These are phyloP conservation scores for Paecilomyces dactylethromorphus DNA, from an alignment of 2,329 filamentous ascomycete genomes.

Conservation along the genomic window DNA sequence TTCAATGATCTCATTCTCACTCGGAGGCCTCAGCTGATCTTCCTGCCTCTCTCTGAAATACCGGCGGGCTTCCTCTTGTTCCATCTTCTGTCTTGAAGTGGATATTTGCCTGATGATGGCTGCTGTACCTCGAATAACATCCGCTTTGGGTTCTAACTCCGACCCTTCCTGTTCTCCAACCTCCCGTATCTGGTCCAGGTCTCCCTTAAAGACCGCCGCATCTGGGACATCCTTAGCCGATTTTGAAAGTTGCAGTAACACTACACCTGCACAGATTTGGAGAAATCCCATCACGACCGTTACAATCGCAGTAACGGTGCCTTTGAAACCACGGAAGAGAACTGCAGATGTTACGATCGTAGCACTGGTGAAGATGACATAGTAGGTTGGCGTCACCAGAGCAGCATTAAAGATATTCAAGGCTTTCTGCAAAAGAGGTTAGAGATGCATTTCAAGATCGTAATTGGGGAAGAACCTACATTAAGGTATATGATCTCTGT, in stretches of 20 bases:
- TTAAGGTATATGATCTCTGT: conserved; percentile 96
- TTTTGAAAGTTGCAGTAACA: conserved; percentile 92
- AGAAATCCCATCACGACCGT: conserved; percentile 92
- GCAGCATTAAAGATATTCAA: conserved; percentile 95
- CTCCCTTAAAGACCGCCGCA: conserved; percentile 81
- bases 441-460: neutral
- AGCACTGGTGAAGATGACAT: conserved; percentile 94
- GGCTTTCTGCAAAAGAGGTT: conserved; percentile 66
- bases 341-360: conserved; percentile 93
- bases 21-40: conserved; percentile 66
- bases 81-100: conserved; percentile 65
- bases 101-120: conserved; percentile 83
- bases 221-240: conserved; percentile 97
- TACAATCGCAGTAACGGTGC: conserved; percentile 69
- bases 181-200: conserved; percentile 90
- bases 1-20: conserved; percentile 74
- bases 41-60: conserved; percentile 70
- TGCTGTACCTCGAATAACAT: conserved; percentile 85
- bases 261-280: conserved; percentile 86
- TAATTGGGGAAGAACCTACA: conserved; percentile 51
- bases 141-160: conserved; percentile 93
- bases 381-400: conserved; percentile 95
- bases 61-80: conserved; percentile 70
- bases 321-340: conserved; percentile 90
- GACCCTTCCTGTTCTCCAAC: conserved; percentile 92